A percentile compares a stretch with the other conserved stretches of the same genome.
Evolutionary conservation across 305 asterid genomes (phyloP).

Genomic region (Striga hermonthica): DNA sequence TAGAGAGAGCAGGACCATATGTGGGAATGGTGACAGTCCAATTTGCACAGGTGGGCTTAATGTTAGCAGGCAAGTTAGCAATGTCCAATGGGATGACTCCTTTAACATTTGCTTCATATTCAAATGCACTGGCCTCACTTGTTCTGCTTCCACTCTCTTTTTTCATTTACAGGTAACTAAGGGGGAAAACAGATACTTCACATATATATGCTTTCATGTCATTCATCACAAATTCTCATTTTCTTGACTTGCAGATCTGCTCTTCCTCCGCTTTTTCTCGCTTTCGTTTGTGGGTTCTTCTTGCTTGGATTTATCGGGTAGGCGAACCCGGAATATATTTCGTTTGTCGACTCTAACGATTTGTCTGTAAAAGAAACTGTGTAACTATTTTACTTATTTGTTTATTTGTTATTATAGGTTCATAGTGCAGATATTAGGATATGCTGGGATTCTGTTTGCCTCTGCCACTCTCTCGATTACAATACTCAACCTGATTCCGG

Average conservation of each 20-base stretch:
- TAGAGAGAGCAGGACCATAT: constrained; percentile 42
- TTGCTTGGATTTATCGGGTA: constrained; percentile 68
- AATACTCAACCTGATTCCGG: constrained; percentile 54
- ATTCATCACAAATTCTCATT: not conserved
- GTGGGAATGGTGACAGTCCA: constrained; percentile 51
- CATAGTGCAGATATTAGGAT: constrained; percentile 54
- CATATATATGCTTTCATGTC: not conserved
- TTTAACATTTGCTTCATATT: constrained; percentile 46
- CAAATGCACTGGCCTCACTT: constrained; percentile 41
- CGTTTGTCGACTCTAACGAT: not conserved
- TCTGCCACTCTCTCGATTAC: constrained; percentile 50
- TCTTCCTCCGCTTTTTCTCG: constrained; percentile 42
- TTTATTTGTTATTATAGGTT: constrained; percentile 33
- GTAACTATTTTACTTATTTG: not conserved
- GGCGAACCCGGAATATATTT: not conserved
- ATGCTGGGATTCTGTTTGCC: constrained; percentile 42
- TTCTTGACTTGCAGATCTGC: constrained; percentile 38
- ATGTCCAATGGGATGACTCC: constrained; percentile 53
- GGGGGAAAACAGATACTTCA: not conserved
- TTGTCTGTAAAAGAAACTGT: not conserved
- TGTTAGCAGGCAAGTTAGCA: constrained; percentile 45
- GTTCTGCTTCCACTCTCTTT: constrained; percentile 45
- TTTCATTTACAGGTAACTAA: constrained; percentile 42
- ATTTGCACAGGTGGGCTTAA: constrained; percentile 52
- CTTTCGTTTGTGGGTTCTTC: constrained; percentile 52